These are phyloP conservation scores for Jatropha podagrica DNA, from an alignment of 441 rosid species.

Conservation along the genomic window DNA sequence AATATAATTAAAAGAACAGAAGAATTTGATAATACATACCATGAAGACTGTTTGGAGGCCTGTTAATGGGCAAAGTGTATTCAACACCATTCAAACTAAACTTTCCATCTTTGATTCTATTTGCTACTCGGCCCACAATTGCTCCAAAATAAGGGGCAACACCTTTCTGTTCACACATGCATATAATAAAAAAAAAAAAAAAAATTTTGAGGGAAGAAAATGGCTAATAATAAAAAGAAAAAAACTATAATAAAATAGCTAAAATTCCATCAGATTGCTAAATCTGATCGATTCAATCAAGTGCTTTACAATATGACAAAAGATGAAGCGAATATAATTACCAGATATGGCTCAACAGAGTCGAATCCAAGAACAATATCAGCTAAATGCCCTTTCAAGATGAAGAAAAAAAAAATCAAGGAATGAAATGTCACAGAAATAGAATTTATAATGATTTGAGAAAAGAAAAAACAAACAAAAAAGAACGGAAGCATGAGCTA, in stretches of 20 bases:
- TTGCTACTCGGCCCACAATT: conserved; percentile 96
- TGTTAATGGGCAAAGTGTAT: conserved; percentile 73
- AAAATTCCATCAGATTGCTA: not conserved
- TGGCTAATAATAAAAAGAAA: not conserved
- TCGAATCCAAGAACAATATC: conserved; percentile 92
- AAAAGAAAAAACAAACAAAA: not conserved
- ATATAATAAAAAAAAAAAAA: conserved; percentile 6
- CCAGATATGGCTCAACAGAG: conserved; percentile 75
- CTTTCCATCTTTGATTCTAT: conserved; percentile 81
- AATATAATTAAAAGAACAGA: not conserved
- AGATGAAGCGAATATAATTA: conserved; percentile 25
- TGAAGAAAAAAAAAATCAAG: not conserved
- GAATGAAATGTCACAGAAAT: not conserved
- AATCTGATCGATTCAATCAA: not conserved
- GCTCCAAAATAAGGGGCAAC: conserved; percentile 76
- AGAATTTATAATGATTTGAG: not conserved
- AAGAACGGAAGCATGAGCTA: conserved; percentile 22
- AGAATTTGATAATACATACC: conserved; percentile 38
- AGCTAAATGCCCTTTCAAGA: conserved; percentile 51
- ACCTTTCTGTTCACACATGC: conserved; percentile 51
- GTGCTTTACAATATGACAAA: not conserved
- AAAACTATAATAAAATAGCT: not conserved
- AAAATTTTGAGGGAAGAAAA: not conserved
- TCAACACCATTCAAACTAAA: conserved; percentile 66
- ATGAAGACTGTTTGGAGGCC: conserved; percentile 87